Evolutionary conservation across 208 protist species (phyloP), one percentile per base, ranked within the genome.

Genomic region (Wallacemonas collosoma): DNA sequence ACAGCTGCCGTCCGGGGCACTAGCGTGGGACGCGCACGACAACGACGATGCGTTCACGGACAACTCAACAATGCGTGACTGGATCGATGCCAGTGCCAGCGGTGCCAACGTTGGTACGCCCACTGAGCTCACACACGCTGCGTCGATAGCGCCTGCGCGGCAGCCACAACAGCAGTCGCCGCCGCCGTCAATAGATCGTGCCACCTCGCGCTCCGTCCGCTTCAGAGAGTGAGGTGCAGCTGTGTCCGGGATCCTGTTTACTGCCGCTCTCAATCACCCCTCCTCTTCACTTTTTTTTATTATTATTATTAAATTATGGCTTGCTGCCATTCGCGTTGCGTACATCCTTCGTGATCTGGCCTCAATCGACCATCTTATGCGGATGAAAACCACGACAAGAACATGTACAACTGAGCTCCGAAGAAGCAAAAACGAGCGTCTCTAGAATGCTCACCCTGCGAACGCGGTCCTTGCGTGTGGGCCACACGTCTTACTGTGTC

Each of bases 281-380:
- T 40, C 71, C 53, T 43, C 61, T 47, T 26, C 68, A 45, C 53
- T 69, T 38, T 67, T 67, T 76, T 51, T 65, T 40, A 35, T 39
- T 55, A 58, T 76, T 47, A 6, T 63, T 61, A 1, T 26, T 45
- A 5, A 51, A 51, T 14, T 51, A 14, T 51, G 0, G 11, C 47
- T 68, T 51, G 39, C 44, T 26, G 48, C 54, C 4, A 15, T 80
- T 62, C 41, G 9, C 55, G 35, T 14, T 26, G 26, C 63, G 47
- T 35, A 15, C 60, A 8, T 72, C 54, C 41, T 68, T 48, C 63
- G 26, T 26, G 26, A 26, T 26, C 26, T 26, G 26, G 26, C 26
- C 26, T 26, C 26, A 26, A 26, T 26, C 26, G 26, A 26, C 26
- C 26, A 26, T 26, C 26, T 26, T 26, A 26, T 26, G 26, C 26